phyloP scores from a whole-genome alignment of 176 grass and related monocot species.

The Cymbopogon citratus region DNA sequence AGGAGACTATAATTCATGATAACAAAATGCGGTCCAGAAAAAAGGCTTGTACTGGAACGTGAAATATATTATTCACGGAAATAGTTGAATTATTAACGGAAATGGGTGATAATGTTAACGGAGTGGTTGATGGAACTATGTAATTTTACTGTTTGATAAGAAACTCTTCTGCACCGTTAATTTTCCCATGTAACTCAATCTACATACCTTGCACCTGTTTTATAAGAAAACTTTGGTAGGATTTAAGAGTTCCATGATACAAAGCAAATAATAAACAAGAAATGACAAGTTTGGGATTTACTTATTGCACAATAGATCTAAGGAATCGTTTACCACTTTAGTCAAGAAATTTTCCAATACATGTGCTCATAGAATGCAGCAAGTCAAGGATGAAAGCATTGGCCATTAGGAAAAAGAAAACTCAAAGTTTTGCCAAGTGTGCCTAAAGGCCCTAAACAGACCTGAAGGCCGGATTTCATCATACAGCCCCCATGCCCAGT shows the following conservation, averaged over 20 bases:
- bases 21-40: neutral
- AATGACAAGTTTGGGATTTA: neutral
- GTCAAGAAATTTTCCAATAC: neutral
- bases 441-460: neutral
- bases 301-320: neutral
- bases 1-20: neutral
- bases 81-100: neutral
- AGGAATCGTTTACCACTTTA: neutral
- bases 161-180: neutral
- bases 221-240: neutral
- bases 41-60: neutral
- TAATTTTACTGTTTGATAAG: neutral
- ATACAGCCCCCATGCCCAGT: neutral
- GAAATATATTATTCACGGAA: neutral
- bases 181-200: neutral
- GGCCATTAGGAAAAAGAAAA: neutral
- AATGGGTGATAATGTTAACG: neutral
- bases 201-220: neutral
- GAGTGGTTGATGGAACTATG: neutral
- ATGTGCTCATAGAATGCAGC: neutral
- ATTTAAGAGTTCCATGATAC: neutral
- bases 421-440: neutral
- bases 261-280: neutral
- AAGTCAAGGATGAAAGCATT: neutral
- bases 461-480: neutral